Evolutionary conservation across 805 yeast species (phyloP).

Genomic region (Wickerhamomyces xylosicus): DNA sequence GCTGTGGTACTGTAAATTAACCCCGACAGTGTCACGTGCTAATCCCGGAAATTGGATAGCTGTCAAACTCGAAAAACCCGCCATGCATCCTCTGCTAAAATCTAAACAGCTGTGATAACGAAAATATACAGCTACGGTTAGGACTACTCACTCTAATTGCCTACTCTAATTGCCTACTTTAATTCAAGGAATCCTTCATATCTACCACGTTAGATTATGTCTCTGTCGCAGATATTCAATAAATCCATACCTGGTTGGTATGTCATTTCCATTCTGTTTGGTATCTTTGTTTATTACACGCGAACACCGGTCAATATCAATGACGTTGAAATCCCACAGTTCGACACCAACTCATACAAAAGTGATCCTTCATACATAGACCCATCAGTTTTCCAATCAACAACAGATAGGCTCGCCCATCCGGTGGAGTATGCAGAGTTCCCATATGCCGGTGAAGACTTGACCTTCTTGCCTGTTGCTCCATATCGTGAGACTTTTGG

Average conservation of each 20-base stretch:
- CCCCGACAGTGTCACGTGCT: no score
- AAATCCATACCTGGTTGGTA: constrained; percentile 14
- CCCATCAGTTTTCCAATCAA: constrained; percentile 9
- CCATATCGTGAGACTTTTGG: constrained; percentile 27
- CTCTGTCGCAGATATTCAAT: constrained; percentile 2
- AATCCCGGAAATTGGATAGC: no score
- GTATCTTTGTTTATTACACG: constrained; percentile 12
- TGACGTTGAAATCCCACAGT: constrained; percentile 8
- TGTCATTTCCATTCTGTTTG: constrained; percentile 10
- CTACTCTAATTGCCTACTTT: no score
- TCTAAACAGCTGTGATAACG: no score
- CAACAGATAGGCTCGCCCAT: constrained; percentile 4
- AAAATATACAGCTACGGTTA: no score
- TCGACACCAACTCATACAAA: constrained; percentile 12
- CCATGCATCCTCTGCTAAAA: no score
- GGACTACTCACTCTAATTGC: no score
- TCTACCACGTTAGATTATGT: background rate
- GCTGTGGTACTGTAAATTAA: no score
- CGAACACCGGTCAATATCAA: constrained; percentile 3
- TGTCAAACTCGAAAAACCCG: no score
- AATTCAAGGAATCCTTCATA: no score
- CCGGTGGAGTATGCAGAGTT: constrained; percentile 17
- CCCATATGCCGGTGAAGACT: constrained; percentile 21
- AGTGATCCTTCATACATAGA: constrained; percentile 10
- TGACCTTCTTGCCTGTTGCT: constrained; percentile 26